Base-by-base conservation (phyloP, 1,284 basidiomycete species). In the Ceratobasidium sp. region DNA sequence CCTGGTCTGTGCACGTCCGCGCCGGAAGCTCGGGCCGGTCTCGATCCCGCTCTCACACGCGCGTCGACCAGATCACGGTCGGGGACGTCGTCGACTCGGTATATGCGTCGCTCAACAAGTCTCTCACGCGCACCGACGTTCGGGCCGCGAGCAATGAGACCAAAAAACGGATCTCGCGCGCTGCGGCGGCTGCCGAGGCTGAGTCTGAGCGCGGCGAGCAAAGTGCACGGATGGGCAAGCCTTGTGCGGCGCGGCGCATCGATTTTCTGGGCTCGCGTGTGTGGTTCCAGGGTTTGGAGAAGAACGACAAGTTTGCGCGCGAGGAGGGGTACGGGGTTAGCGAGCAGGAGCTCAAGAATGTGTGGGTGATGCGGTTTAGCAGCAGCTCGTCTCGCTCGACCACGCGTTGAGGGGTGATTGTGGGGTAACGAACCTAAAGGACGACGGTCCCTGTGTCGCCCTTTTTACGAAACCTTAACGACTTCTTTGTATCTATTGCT, bases 201-300 rank as follows among this genome's bases (percentile, higher is more conserved):
- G 62, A 66, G 16, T 66, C 62, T 25, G 44, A 66, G 38, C 62
- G 62, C 30, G 62, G 62, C 8, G 62, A 66, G 25, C 62, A 66
- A 1, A 66, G 62, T 33, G 62, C 62, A 3, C n/a, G 62, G 28
- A 51, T 18, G n/a, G 62, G 62, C 25, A 66, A 66, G 28, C 62
- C 62, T 40, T 66, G 28, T 23, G 62, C 62, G 28, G 62, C 62
- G 25, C 62, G 62, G n/a, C 62, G 62, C n/a, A 66, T 66, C 46
- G 62, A 66, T 21, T 66, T 36, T 53, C 38, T 66, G 48, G 62
- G 62, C 2, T 53, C 62, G 23, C n/a, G 62, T 9, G n/a, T 66
- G 16, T 66, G 62, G 62, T 66, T 66, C 33, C 16, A 49, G 28
- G 62, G 62, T 18, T 33, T 66, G 18, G 48, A 53, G 25, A 66